Percentiles rank a stretch among this genome's conserved stretches.
Evolutionary conservation across 2,329 filamentous ascomycete species (phyloP).

Genomic region (Colletotrichum limetticola): DNA sequence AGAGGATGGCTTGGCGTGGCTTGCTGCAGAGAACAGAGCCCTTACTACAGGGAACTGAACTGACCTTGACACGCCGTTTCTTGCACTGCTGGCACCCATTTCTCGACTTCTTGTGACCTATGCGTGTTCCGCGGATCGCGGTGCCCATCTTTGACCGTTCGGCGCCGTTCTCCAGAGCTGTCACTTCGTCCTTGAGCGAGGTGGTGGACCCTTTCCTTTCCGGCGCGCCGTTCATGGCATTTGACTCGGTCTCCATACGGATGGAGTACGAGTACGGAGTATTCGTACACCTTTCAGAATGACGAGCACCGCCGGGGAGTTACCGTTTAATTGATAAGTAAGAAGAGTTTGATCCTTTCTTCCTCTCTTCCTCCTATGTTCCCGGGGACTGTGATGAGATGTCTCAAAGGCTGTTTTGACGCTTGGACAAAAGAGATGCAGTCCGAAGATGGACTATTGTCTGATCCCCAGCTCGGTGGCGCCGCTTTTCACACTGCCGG

Average conservation of each 20-base stretch:
- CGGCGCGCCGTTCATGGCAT: constrained; percentile 20
- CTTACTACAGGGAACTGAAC: not conserved
- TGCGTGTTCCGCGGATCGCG: constrained; percentile 24
- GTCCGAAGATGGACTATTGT: constrained; percentile 5
- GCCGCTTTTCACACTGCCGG: constrained; percentile 18
- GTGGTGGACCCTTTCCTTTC: constrained; percentile 2
- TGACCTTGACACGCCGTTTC: constrained; percentile 33
- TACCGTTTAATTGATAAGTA: not conserved
- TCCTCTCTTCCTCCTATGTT: not conserved
- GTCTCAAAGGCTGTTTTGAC: constrained; percentile 21
- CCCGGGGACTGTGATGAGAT: not conserved
- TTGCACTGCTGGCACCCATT: constrained; percentile 33
- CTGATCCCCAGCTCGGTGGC: constrained; percentile 18
- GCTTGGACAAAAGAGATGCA: constrained; percentile 14
- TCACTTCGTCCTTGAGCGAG: constrained; percentile 29
- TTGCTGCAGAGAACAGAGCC: not conserved
- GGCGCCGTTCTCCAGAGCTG: constrained; percentile 1
- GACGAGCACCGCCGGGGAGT: not conserved
- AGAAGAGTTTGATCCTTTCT: not conserved
- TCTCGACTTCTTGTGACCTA: constrained; percentile 32
- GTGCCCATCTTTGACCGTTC: not conserved
- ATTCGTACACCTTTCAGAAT: not conserved
- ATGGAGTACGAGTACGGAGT: no score
- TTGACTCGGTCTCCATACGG: not conserved
- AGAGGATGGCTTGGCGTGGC: not conserved